Base-by-base conservation (phyloP, 2,329 filamentous ascomycete species). In the Alternaria ventricosa region DNA sequence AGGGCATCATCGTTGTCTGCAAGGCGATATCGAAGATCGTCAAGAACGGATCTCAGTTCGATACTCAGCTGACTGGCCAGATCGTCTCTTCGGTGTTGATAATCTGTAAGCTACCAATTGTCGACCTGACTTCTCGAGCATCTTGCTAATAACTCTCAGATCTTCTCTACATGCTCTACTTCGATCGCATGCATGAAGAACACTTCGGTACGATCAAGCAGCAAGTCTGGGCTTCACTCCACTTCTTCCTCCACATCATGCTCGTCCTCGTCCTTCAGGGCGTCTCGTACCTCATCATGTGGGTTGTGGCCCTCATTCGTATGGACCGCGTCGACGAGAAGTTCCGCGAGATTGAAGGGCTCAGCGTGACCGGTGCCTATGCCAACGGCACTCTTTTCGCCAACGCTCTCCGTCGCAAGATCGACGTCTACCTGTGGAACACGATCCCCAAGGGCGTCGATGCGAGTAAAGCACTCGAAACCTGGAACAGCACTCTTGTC, bases 1-100 rank as follows among this genome's bases (percentile, higher is more conserved):
- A 81, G 68, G 79, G 79, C 44, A 76, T 80, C 53, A 80, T 80
- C 41, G 77, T 77, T 33, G 65, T 80, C 41, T 75, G 75, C 73
- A 70, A 74, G 67, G 70, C 75, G 49, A 76, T 78, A 46, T 75
- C 75, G 27, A 70, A 71, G 27, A 78, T 80, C 55, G 77, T 79
- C 20, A 76, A 79, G 62, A 74, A 73, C 53, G 71, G 75, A 10
- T 74, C 61, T 43, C 64, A 71, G 23, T 75, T 73, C 61, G 71
- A 70, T 12, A 6, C 65, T 1, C 36, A 67, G 9, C 74, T 77
- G 2, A 70, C 78, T n/a, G 76, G 73, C 5, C 73, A 78, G 57
- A 76, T 80, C 61, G 64, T 77, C 49, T 71, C 75, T 47, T 69
- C 72, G 1, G 64, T 80, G 9, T 60, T 78, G 13, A 77, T 80